Conservation (phyloP, 2,329 filamentous ascomycete species). For the Xylariomycetidae sp. region DNA sequence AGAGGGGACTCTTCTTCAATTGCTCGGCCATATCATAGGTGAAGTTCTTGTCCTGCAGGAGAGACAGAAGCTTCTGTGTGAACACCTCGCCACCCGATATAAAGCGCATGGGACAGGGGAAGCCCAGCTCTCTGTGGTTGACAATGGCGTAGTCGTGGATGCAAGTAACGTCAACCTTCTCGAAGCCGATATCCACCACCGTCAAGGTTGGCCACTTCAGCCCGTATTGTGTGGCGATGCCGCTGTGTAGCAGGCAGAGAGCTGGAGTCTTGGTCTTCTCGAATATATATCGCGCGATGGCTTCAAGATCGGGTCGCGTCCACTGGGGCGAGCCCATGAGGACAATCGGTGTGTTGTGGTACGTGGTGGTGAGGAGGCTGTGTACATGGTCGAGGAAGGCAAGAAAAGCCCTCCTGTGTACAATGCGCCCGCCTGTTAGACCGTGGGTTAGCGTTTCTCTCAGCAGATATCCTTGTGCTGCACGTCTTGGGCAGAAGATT, state of each 20-base stretch:
- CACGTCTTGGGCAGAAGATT: too few relatives aligned
- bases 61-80: slow-evolving; percentile 65
- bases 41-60: slow-evolving; percentile 59
- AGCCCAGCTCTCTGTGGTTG: slow-evolving; percentile 62
- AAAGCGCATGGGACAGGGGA: slow-evolving; percentile 34
- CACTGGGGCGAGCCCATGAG: slow-evolving; percentile 86
- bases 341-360: slow-evolving; percentile 94
- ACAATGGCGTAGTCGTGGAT: slow-evolving; percentile 75
- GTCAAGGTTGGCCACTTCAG: slow-evolving; percentile 72
- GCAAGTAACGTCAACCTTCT: slow-evolving; percentile 90
- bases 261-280: slow-evolving; percentile 95
- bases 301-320: slow-evolving; percentile 83
- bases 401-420: slow-evolving; percentile 89
- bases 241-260: slow-evolving; percentile 85
- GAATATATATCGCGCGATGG: slow-evolving; percentile 89
- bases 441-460: slow-evolving; percentile 6
- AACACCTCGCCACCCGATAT: slow-evolving; percentile 84
- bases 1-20: slow-evolving; percentile 61
- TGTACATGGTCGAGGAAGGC: slow-evolving; percentile 91
- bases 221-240: slow-evolving; percentile 81
- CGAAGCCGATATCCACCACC: slow-evolving; percentile 84
- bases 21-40: slow-evolving; percentile 65
- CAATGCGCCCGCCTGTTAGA: slow-evolving; percentile 64
- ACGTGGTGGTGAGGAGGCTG: slow-evolving; percentile 80
- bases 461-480: too few relatives aligned